Evolutionary conservation across 495 filamentous ascomycete species (phyloP).

Genomic region (Podospora tetraspora): DNA sequence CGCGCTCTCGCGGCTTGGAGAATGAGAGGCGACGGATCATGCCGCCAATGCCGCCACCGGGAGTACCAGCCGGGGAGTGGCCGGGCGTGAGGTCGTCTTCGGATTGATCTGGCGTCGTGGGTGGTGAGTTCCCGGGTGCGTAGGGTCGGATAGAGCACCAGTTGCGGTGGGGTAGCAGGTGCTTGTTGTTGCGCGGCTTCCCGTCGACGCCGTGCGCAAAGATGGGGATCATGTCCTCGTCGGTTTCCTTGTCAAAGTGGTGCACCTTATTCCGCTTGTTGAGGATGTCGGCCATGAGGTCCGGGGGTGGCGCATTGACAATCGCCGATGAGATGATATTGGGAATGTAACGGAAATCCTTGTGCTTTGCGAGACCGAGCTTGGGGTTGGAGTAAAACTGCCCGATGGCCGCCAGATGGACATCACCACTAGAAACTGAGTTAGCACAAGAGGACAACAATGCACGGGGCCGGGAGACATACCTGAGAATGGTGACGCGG

Average conservation of each 20-base stretch:
- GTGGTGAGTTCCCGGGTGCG: conserved; percentile 70
- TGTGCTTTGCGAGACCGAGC: conserved; percentile 71
- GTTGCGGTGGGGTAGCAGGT: conserved; percentile 83
- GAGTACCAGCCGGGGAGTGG: conserved; percentile 26
- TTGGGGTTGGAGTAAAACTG: conserved; percentile 92
- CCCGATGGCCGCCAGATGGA: conserved; percentile 86
- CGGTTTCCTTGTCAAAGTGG: conserved; percentile 76
- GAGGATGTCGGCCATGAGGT: conserved; percentile 81
- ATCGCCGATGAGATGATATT: conserved; percentile 84
- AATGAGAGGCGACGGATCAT: conserved; percentile 40
- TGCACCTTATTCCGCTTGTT: conserved; percentile 93
- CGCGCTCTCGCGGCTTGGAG: conserved; percentile 30
- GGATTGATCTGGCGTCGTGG: conserved; percentile 50
- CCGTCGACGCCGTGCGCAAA: conserved; percentile 86
- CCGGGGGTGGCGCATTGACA: conserved; percentile 85
- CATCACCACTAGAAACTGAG: conserved; percentile 69
- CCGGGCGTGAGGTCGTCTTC: conserved; percentile 35
- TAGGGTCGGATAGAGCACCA: conserved; percentile 87
- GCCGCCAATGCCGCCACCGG: conserved; percentile 10
- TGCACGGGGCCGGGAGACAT: conserved; percentile 38
- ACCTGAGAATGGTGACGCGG: conserved; percentile 77
- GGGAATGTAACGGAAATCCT: conserved; percentile 92
- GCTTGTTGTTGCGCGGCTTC: conserved; percentile 83
- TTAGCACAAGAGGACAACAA: conserved; percentile 2
- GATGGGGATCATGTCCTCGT: conserved; percentile 93